Percentiles rank a stretch among this genome's conserved stretches.
These are phyloP conservation scores for Nelumbo lutea DNA, from an alignment of 164 flowering plant species.

Conservation along the genomic window DNA sequence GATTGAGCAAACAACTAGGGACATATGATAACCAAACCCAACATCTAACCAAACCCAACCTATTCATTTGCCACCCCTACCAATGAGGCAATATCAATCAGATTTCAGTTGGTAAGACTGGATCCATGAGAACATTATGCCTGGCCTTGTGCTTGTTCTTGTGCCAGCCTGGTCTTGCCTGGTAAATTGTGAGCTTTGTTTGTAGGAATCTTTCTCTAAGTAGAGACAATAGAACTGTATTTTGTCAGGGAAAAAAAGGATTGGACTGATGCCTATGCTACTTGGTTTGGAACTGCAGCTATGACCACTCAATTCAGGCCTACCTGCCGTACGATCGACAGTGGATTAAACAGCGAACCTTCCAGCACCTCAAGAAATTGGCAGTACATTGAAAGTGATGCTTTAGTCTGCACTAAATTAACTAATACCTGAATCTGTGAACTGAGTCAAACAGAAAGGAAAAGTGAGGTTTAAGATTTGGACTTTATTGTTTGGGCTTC, in stretches of 20 bases:
- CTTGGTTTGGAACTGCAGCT: slow-evolving; percentile 46
- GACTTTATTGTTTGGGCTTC: not conserved
- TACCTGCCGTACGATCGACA: slow-evolving; percentile 84
- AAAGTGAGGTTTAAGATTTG: not conserved
- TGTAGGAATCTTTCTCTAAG: not conserved
- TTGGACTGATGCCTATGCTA: not conserved
- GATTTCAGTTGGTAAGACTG: no score
- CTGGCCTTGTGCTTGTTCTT: no score
- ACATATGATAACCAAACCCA: no score
- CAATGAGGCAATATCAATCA: no score
- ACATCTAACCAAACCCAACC: no score
- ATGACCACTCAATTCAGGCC: slow-evolving; percentile 74
- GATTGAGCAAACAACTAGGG: no score
- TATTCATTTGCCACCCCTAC: no score
- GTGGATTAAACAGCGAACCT: slow-evolving; percentile 79
- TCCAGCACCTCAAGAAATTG: slow-evolving; percentile 74
- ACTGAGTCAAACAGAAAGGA: not conserved
- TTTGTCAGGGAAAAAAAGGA: no score
- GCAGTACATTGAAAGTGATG: slow-evolving; percentile 28
- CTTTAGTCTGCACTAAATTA: not conserved
- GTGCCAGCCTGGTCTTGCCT: no score
- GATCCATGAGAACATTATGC: no score
- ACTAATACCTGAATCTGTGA: not conserved
- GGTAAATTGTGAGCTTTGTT: not conserved
- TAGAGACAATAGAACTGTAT: not conserved